A percentile compares a stretch with the other conserved stretches of the same genome.
Evolutionary conservation across 108 stramenopile genomes (phyloP).

Genomic region (Pseudonitzschia pungens): DNA sequence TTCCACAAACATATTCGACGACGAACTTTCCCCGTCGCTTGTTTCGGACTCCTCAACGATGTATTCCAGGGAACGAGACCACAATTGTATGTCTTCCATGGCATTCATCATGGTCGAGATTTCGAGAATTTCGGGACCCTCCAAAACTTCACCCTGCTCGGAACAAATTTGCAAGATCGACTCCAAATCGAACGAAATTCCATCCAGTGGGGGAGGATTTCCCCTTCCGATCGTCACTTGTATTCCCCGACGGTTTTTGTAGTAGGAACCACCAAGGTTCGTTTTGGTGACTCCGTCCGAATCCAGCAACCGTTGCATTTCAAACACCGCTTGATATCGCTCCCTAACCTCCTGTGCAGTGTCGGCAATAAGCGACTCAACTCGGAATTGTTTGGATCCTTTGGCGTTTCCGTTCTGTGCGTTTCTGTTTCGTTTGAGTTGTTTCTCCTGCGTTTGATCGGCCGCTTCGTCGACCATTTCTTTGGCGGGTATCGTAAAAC

Average conservation of each 20-base stretch:
- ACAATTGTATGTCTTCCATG: slow-evolving; percentile 54
- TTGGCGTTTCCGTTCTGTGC: slow-evolving; percentile 13
- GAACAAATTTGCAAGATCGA: slow-evolving; percentile 53
- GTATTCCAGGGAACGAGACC: slow-evolving; percentile 45
- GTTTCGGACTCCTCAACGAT: slow-evolving; percentile 19
- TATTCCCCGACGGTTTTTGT: slow-evolving; percentile 38
- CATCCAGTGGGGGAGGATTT: slow-evolving; percentile 52
- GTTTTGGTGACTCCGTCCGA: slow-evolving; percentile 14
- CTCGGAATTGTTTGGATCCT: slow-evolving; percentile 23
- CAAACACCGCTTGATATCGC: slow-evolving; percentile 65
- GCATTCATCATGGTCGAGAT: slow-evolving; percentile 53
- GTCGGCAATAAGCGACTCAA: slow-evolving; percentile 46
- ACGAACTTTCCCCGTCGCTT: slow-evolving; percentile 2
- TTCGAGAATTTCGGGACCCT: slow-evolving; percentile 72
- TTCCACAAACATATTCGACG: slow-evolving; percentile 41
- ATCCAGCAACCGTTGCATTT: slow-evolving; percentile 55
- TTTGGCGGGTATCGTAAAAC: slow-evolving; percentile 51
- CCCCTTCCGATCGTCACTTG: slow-evolving; percentile 39
- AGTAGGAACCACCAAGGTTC: slow-evolving; percentile 21
- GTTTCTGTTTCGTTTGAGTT: slow-evolving; percentile 4
- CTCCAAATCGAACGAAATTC: slow-evolving; percentile 51
- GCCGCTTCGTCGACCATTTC: slow-evolving; percentile 39
- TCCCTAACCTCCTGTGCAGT: slow-evolving; percentile 46
- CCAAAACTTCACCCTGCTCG: slow-evolving; percentile 52
- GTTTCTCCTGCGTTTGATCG: slow-evolving; percentile 16